Evolutionary conservation across 1,139 yeast genomes (phyloP).

Genomic region (Kazachstania sp.): DNA sequence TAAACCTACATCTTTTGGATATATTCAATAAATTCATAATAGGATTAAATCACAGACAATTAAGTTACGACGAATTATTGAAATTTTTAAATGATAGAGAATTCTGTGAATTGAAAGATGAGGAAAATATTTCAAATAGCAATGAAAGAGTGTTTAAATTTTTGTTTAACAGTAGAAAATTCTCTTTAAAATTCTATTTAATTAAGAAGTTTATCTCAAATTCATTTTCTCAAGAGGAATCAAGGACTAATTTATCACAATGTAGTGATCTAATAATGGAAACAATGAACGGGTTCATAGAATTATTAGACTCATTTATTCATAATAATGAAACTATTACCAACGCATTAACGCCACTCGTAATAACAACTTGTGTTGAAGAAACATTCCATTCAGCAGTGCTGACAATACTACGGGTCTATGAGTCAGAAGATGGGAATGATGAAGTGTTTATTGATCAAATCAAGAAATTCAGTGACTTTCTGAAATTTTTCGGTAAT

Average conservation of each 20-base stretch:
- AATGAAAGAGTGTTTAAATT: conserved; percentile 9
- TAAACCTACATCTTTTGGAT: conserved; percentile 1
- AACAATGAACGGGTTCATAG: conserved; percentile 20
- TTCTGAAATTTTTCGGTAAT: conserved; percentile 3
- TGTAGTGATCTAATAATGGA: conserved; percentile 46
- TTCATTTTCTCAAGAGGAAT: conserved; percentile 35
- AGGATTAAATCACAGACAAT: neutral
- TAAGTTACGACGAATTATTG: conserved; percentile 2
- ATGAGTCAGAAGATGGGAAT: neutral
- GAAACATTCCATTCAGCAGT: conserved; percentile 22
- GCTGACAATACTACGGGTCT: neutral
- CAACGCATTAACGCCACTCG: conserved; percentile 36
- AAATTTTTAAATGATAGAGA: conserved; percentile 1
- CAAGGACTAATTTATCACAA: conserved; percentile 34
- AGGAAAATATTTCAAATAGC: neutral
- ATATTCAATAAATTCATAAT: conserved; percentile 1
- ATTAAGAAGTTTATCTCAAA: conserved; percentile 17
- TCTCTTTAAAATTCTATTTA: conserved; percentile 9
- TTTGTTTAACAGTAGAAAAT: conserved; percentile 10
- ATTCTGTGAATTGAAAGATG: neutral
- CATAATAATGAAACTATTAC: conserved; percentile 5
- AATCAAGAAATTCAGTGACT: conserved; percentile 3
- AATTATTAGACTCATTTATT: conserved; percentile 4
- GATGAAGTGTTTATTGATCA: neutral
- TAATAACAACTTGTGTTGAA: conserved; percentile 58